These are phyloP conservation scores for Ophiocordyceps polyrhachis-furcata DNA, from an alignment of 2,329 filamentous ascomycete genomes.

Conservation along the genomic window DNA sequence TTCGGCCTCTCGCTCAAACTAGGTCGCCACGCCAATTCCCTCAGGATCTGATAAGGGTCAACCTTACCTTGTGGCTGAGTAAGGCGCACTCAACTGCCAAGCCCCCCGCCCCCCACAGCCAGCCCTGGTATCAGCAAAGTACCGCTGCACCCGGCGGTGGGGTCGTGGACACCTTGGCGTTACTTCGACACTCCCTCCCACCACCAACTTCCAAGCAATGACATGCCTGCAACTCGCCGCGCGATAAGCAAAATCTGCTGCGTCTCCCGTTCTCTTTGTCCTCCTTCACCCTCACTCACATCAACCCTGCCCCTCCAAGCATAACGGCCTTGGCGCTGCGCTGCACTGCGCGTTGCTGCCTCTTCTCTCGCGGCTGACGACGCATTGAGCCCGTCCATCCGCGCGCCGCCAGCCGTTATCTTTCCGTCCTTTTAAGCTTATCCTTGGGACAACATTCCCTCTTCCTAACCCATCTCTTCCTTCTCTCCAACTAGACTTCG, in stretches of 20 bases:
- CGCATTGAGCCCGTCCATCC: slow-evolving; percentile 2
- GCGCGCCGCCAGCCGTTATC: not conserved
- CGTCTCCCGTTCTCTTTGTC: not conserved
- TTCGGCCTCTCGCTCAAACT: not conserved
- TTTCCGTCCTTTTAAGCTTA: not conserved
- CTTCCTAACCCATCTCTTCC: not conserved
- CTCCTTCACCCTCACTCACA: not conserved
- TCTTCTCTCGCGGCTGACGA: slow-evolving; percentile 1
- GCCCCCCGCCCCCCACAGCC: too few relatives aligned
- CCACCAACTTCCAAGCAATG: not conserved
- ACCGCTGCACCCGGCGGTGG: not conserved
- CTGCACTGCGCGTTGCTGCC: not conserved
- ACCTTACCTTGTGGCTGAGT: not conserved
- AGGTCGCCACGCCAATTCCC: not conserved
- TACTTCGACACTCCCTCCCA: not conserved
- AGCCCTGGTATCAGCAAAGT: not conserved
- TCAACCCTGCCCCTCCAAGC: not conserved
- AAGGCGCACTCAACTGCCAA: not conserved
- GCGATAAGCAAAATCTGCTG: not conserved
- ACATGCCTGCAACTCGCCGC: not conserved
- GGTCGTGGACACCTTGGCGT: not conserved
- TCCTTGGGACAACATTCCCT: not conserved
- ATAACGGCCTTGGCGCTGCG: slow-evolving; percentile 1
- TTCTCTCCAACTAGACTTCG: not conserved
- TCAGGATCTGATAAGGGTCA: not conserved